Conservation (phyloP, 768 basidiomycete species). For the Xerocomellus amylosporus region DNA sequence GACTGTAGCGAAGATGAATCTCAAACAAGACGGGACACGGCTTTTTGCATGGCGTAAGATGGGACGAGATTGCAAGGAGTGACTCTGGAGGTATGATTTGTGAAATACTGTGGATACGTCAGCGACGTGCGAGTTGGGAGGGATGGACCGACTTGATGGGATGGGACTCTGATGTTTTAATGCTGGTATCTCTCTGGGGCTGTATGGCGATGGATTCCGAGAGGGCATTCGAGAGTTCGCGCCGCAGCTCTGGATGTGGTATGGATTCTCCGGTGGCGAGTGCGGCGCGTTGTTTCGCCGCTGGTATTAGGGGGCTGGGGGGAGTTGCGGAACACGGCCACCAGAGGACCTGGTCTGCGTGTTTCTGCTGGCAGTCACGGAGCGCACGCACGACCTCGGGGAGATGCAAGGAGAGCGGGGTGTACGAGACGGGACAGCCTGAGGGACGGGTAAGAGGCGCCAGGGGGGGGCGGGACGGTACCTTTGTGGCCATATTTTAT, state of each 20-base stretch:
- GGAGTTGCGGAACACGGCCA: conserved; percentile 38
- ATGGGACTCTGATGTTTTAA: conserved; percentile 77
- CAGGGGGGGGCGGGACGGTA: neutral
- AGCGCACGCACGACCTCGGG: conserved; percentile 58
- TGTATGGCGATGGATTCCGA: conserved; percentile 37
- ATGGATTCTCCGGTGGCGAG: conserved; percentile 16
- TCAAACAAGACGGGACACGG: conserved; percentile 36
- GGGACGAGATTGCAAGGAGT: conserved; percentile 41
- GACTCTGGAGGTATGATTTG: conserved; percentile 54
- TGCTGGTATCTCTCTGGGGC: neutral
- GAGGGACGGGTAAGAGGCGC: neutral
- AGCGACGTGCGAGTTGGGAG: neutral
- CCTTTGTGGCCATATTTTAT: conserved; percentile 59
- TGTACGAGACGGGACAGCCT: conserved; percentile 59
- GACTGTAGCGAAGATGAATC: conserved; percentile 30
- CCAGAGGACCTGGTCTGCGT: conserved; percentile 43
- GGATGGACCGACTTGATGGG: conserved; percentile 70
- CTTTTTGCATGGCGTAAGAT: conserved; percentile 22
- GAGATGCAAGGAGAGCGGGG: conserved; percentile 59
- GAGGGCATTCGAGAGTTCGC: conserved; percentile 55
- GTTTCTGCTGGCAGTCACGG: conserved; percentile 47
- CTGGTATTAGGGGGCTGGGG: conserved; percentile 16
- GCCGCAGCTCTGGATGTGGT: conserved; percentile 36
- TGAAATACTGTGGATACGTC: conserved; percentile 42
- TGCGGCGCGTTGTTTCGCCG: conserved; percentile 24